Conservation (phyloP, 352 stramenopile species). For the Phytophthora cactorum region DNA sequence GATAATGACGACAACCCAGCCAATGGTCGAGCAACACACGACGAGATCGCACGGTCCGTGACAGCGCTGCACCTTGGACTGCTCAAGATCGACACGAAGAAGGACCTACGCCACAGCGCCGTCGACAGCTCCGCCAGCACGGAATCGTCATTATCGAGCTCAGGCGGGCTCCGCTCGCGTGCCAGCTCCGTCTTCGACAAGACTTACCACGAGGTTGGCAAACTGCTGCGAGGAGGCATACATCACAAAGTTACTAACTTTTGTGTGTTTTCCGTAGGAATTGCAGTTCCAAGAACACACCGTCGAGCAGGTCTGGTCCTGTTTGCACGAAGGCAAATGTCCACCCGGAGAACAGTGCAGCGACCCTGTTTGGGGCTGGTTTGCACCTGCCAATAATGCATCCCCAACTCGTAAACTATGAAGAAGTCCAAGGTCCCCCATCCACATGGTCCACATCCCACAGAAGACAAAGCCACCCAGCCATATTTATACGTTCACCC, state of each 20-base stretch:
- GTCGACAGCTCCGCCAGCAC: constrained; percentile 34
- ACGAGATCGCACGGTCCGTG: constrained; percentile 61
- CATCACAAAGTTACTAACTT: constrained; percentile 9
- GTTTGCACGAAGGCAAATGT: constrained; percentile 43
- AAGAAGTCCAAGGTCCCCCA: constrained; percentile 5
- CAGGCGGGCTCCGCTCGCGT: constrained; percentile 36
- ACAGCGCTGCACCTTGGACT: constrained; percentile 53
- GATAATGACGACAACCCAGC: not conserved
- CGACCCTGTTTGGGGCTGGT: constrained; percentile 75
- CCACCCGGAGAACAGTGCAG: constrained; percentile 45
- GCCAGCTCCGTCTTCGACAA: constrained; percentile 54
- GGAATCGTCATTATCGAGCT: constrained; percentile 37
- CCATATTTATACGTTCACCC: constrained; percentile 34
- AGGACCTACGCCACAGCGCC: constrained; percentile 28
- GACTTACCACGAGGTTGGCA: constrained; percentile 38
- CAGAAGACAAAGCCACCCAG: not conserved
- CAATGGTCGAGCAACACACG: constrained; percentile 26
- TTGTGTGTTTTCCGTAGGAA: constrained; percentile 21
- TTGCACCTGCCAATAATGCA: constrained; percentile 38
- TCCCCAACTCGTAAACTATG: constrained; percentile 26
- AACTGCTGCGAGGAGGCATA: not conserved
- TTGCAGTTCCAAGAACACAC: constrained; percentile 23
- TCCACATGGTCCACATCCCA: too few species aligned
- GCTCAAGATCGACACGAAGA: constrained; percentile 36
- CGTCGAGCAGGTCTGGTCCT: constrained; percentile 33